Conservation (phyloP, 768 basidiomycete genomes). For the Erythrobasidium yunnanense region DNA sequence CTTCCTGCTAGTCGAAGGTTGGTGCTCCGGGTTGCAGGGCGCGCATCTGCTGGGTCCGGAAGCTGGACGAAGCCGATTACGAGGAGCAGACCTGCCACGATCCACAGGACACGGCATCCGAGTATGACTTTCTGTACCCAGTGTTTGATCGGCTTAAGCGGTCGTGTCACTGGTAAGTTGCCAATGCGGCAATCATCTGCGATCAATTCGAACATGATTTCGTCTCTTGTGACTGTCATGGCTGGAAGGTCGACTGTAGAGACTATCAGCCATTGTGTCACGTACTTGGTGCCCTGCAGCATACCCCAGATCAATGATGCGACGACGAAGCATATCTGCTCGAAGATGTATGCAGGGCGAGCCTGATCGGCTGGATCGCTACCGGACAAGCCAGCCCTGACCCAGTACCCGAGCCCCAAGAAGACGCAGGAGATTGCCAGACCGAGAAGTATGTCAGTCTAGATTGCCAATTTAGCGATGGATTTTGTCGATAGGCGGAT, state of each 20-base stretch:
- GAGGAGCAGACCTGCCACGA: background rate
- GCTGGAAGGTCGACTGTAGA: constrained; percentile 11
- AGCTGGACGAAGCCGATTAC: constrained; percentile 2
- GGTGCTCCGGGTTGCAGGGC: background rate
- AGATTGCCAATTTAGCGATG: background rate
- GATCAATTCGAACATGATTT: constrained; percentile 2
- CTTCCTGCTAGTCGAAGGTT: constrained; percentile 7
- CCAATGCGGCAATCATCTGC: background rate
- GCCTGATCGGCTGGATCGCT: background rate
- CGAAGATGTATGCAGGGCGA: background rate
- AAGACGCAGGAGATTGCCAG: constrained; percentile 11
- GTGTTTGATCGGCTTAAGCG: background rate
- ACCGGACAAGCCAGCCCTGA: constrained; percentile 10
- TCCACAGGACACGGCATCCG: background rate
- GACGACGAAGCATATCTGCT: constrained; percentile 12
- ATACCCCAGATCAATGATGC: constrained; percentile 18
- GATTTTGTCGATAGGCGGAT: background rate
- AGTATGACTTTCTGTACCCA: constrained; percentile 13
- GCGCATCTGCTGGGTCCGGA: constrained; percentile 6
- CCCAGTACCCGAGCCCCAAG: constrained; percentile 8
- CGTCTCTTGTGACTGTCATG: constrained; percentile 9
- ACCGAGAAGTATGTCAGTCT: constrained; percentile 1
- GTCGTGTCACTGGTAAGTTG: background rate
- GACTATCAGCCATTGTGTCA: background rate
- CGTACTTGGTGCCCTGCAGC: background rate